Percentiles rank a stretch among this genome's conserved stretches.
phyloP scores from a whole-genome alignment of 1,284 basidiomycete species.

The Apiotrichum porosum region DNA sequence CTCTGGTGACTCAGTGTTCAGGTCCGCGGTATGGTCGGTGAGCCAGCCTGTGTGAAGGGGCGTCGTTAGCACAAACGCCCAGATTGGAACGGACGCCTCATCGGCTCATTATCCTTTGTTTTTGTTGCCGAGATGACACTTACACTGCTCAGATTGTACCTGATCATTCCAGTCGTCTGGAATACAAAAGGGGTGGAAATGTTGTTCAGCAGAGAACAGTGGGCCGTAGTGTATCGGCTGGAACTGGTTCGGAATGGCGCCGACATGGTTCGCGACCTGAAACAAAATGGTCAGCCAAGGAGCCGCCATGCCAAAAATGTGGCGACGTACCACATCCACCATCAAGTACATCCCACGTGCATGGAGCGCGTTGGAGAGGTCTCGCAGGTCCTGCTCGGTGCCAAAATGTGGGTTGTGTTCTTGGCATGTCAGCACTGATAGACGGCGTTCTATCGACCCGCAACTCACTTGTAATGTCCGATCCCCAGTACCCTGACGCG shows the following conservation, averaged over 20 bases:
- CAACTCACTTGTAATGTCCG: slow-evolving; percentile 34
- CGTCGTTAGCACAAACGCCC: too few relatives aligned
- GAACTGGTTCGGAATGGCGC: slow-evolving; percentile 37
- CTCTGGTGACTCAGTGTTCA: slow-evolving; percentile 50
- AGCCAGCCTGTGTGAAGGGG: slow-evolving; percentile 42
- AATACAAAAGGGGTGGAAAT: slow-evolving; percentile 50
- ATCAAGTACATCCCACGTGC: slow-evolving; percentile 52
- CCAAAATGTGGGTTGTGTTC: slow-evolving; percentile 51
- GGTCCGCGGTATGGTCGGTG: slow-evolving; percentile 48
- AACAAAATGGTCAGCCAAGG: neutral
- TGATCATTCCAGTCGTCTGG: slow-evolving; percentile 49
- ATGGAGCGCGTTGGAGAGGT: slow-evolving; percentile 50
- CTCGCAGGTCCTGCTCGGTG: slow-evolving; percentile 46
- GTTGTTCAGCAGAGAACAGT: slow-evolving; percentile 13
- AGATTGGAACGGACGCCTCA: too few relatives aligned
- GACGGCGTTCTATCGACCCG: neutral
- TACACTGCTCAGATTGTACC: slow-evolving; percentile 50
- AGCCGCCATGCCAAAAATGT: slow-evolving; percentile 40
- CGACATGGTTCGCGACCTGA: slow-evolving; percentile 49
- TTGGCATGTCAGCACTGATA: slow-evolving; percentile 6
- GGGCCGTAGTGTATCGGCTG: slow-evolving; percentile 15
- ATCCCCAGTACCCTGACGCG: slow-evolving; percentile 44
- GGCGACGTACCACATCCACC: slow-evolving; percentile 49
- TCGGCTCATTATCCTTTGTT: too few relatives aligned
- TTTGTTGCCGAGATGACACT: too few relatives aligned